A percentile compares a stretch with the other conserved stretches of the same genome.
These are phyloP conservation scores for Gentiana dahurica DNA, from an alignment of 257 asterid genomes.

Conservation along the genomic window DNA sequence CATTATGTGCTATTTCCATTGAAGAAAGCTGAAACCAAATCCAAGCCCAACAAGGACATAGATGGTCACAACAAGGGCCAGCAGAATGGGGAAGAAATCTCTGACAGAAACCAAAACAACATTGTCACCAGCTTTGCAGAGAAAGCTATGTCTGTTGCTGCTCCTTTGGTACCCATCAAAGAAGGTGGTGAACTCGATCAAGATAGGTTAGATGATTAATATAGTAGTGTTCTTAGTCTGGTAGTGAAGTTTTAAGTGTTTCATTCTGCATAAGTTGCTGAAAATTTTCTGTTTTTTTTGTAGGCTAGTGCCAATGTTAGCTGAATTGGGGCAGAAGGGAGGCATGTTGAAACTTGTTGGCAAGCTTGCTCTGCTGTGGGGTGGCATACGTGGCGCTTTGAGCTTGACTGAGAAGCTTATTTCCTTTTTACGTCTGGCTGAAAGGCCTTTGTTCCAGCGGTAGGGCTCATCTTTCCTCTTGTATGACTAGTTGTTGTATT, in stretches of 20 bases:
- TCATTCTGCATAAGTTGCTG: conserved; percentile 17
- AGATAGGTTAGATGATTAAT: conserved; percentile 47
- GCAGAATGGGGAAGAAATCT: conserved; percentile 24
- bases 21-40: conserved; percentile 37
- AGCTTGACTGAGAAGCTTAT: conserved; percentile 82
- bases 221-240: neutral
- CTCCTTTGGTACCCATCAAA: conserved; percentile 84
- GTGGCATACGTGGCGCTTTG: conserved; percentile 97
- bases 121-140: conserved; percentile 79
- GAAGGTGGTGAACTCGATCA: conserved; percentile 91
- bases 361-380: conserved; percentile 89
- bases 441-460: conserved; percentile 84
- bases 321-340: conserved; percentile 89
- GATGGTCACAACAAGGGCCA: conserved; percentile 19
- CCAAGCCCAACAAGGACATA: conserved; percentile 29
- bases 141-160: conserved; percentile 95
- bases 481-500: too few species aligned
- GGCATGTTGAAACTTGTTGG: conserved; percentile 73
- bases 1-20: conserved; percentile 16
- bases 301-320: conserved; percentile 80
- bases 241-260: neutral
- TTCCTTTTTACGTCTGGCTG: conserved; percentile 67
- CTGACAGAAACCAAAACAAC: conserved; percentile 36
- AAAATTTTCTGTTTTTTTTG: conserved; percentile 11
- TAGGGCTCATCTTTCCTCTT: conserved; percentile 4